These are phyloP conservation scores for Castanea crenata DNA, from an alignment of 306 rosid genomes.

Conservation along the genomic window DNA sequence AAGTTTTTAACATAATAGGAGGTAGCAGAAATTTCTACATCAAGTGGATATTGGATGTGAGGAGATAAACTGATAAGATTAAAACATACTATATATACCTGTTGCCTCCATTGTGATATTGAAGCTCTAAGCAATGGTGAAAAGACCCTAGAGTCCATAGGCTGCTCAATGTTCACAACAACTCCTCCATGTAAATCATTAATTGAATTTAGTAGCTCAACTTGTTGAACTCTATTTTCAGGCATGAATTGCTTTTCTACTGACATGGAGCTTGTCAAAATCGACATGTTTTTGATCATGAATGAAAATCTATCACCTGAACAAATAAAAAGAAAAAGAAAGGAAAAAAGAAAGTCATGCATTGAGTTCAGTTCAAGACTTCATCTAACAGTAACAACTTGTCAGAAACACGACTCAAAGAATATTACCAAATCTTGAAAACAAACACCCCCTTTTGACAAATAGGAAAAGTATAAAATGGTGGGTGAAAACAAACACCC, in stretches of 20 bases:
- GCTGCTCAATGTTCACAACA: constrained; percentile 43
- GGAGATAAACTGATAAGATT: not conserved
- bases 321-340: constrained; percentile 7
- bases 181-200: constrained; percentile 75
- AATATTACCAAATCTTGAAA: constrained; percentile 21
- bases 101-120: constrained; percentile 54
- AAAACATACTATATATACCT: constrained; percentile 34
- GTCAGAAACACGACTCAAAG: not conserved
- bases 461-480: too few relatives aligned
- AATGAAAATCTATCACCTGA: constrained; percentile 14
- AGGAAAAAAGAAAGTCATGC: not conserved
- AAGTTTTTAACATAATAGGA: not conserved
- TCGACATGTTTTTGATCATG: constrained; percentile 24
- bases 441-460: not conserved
- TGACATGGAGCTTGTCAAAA: constrained; percentile 22
- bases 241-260: constrained; percentile 21
- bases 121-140: constrained; percentile 51
- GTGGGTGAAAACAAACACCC: not conserved
- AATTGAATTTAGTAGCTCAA: constrained; percentile 37
- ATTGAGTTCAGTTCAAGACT: not conserved
- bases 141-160: constrained; percentile 52
- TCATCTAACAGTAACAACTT: too few relatives aligned
- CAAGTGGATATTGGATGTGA: not conserved
- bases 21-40: not conserved
- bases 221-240: constrained; percentile 2